Conservation (phyloP, 148 eudicot species). For the Camellia japonica region DNA sequence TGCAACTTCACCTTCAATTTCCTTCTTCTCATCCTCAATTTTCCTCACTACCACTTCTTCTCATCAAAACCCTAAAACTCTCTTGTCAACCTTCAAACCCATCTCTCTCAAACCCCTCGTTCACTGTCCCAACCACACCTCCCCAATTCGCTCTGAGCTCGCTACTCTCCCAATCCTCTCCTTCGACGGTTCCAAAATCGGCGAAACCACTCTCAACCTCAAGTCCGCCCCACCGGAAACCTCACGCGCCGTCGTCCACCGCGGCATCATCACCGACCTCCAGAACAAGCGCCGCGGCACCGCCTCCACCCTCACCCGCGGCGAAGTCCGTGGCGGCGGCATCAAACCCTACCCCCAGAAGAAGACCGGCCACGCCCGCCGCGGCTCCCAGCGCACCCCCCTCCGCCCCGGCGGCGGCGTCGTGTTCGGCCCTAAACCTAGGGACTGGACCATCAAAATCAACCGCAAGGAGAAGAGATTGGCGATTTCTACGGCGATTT, state of each 20-base stretch:
- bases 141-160: conserved; percentile 44
- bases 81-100: conserved; percentile 13
- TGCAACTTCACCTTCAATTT: conserved; percentile 27
- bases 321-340: conserved; percentile 88
- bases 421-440: conserved; percentile 85
- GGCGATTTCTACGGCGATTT: conserved; percentile 75
- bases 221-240: conserved; percentile 75
- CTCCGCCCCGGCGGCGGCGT: conserved; percentile 91
- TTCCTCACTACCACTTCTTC: conserved; percentile 25
- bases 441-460: conserved; percentile 83
- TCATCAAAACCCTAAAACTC: conserved; percentile 22
- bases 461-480: conserved; percentile 85
- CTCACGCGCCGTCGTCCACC: conserved; percentile 98
- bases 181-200: conserved; percentile 63
- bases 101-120: conserved; percentile 23
- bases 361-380: conserved; percentile 84
- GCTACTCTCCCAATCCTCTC: conserved; percentile 79
- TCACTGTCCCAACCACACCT: conserved; percentile 10
- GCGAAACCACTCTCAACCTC: conserved; percentile 65
- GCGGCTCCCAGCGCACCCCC: conserved; percentile 77
- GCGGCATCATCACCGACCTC: conserved; percentile 75
- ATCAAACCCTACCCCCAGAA: conserved; percentile 81
- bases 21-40: conserved; percentile 43
- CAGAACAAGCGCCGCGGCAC: conserved; percentile 84
- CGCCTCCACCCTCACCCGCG: conserved; percentile 92